Evolutionary conservation across 2,329 filamentous ascomycete genomes (phyloP), one percentile per base, ranked within the genome.

Genomic region (Alternaria ventricosa): DNA sequence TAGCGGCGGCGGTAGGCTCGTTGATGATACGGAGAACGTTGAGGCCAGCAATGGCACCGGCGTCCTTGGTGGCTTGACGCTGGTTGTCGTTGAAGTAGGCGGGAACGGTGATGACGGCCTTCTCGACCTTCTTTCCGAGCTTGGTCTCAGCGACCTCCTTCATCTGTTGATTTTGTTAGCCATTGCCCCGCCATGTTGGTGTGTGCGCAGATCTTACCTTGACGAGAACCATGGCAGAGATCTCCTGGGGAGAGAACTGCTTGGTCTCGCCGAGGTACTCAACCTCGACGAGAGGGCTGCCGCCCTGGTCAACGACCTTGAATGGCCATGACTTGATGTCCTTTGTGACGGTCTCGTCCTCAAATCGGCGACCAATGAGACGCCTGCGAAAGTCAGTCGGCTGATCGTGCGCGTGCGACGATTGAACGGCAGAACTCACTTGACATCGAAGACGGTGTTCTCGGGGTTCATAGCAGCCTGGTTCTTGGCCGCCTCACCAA

Each of bases 71-170:
- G 73, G 96, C 93, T 86, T 98, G 96, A 86, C 96, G 92, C 88
- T 99, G 96, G 88, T 97, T 97, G 90, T 99, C 96, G 89, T 98
- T 98, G 93, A 99, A 99, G 89, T 99, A 99, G 81, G 96, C 96
- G 63, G 96, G 96, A 63, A 98, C 96, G 68, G 96, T 99, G 84
- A 99, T 94, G 82, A 99, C 96, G 71, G 96, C 96, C 90, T 98
- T 98, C 86, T 96, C 90, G 79, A 98, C 94, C 87, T 96, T 97
- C 91, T 96, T 97, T 84, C 94, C 96, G 78, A 99, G 90, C 89
- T 99, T 98, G 84, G 88, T 88, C 88, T 99, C 96, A 79, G 96
- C 96, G 82, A 97, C 94, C 86, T 99, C 96, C 89, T 97, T 97
- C 95, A 98, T 97, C 95, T 97, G 78, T 69, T 41, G 57, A 59